These are phyloP conservation scores for Xylaria intraflava DNA, from an alignment of 495 filamentous ascomycete species.

Conservation along the genomic window DNA sequence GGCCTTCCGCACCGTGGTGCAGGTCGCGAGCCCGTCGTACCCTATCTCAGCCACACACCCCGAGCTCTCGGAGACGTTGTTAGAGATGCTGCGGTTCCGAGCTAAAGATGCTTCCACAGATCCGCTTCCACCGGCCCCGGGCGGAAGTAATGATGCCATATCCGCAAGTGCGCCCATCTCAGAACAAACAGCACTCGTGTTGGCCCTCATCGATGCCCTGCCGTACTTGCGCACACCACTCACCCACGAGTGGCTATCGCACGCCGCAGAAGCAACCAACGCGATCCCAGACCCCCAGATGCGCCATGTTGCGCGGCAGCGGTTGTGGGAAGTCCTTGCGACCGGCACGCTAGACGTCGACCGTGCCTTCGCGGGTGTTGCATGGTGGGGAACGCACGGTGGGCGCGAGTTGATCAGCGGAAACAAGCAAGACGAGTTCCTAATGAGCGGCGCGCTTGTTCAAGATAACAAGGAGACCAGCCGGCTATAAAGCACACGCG, in stretches of 20 bases:
- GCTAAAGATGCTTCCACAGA: slow-evolving; percentile 42
- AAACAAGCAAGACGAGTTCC: slow-evolving; percentile 6
- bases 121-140: slow-evolving; percentile 24
- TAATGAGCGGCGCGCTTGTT: slow-evolving; percentile 43
- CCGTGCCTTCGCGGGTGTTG: slow-evolving; percentile 67
- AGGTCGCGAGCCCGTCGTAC: slow-evolving; percentile 77
- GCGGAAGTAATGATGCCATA: slow-evolving; percentile 15
- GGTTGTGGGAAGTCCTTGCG: slow-evolving; percentile 80
- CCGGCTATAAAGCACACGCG: slow-evolving; percentile 11
- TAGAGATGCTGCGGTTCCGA: slow-evolving; percentile 74
- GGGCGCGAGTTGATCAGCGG: slow-evolving; percentile 32
- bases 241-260: slow-evolving; percentile 58
- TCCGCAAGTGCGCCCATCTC: slow-evolving; percentile 43
- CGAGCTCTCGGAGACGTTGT: slow-evolving; percentile 65
- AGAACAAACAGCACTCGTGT: slow-evolving; percentile 70
- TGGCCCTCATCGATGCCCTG: slow-evolving; percentile 78
- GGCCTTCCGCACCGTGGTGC: slow-evolving; percentile 83
- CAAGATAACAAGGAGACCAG: slow-evolving; percentile 9
- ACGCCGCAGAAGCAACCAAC: slow-evolving; percentile 63
- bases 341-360: slow-evolving; percentile 91
- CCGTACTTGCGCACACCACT: slow-evolving; percentile 62
- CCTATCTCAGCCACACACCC: slow-evolving; percentile 64
- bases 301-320: slow-evolving; percentile 57
- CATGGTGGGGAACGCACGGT: slow-evolving; percentile 68
- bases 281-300: slow-evolving; percentile 54